Base-by-base conservation (phyloP, 176 grass and related monocot species). In the Microstegium vimineum region DNA sequence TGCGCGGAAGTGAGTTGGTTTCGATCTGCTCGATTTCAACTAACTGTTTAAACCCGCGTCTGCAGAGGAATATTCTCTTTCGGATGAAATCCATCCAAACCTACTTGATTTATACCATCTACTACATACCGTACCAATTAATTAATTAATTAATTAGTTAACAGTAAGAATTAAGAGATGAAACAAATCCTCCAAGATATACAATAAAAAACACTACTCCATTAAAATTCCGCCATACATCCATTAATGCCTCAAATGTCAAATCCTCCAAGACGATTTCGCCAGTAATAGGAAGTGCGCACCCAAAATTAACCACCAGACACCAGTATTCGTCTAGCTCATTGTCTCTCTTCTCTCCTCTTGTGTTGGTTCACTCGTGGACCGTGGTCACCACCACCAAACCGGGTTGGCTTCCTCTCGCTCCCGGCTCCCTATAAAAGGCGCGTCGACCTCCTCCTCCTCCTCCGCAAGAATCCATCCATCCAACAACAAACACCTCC, bases 401-500 rank as follows among this genome's bases (percentile, higher is more conserved):
- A 11, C 42, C 42, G 41, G 17, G 38, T 8, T 16, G 23, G 26
- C 20, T 36, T 46, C 56, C 23, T 3, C 59, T 11, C 22, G n/a
- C 56, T 59, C n/a, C 22, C 9, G 8, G 22, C 22, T 10, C 25
- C 34, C 77, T 86, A 86, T 81, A 81, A 81, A 86, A 28, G 43
- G 8, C n/a, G n/a, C 54, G 9, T 8, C 54, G 54, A n/a, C 54
- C 20, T 10, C 32, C 25, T 41, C 74, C 42, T 25, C 33, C 60
- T 38, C 69, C 77, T 74, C 61, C 77, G 25, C 46, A 73, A 72
- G 56, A 73, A 80, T 51, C 57, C 84, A 25, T 52, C 70, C 17
- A 73, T 17, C 46, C 28, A 51, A 62, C 64, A 47, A 28, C 25
- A n/a, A 25, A 34, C 56, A 28, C 57, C 57, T 47, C n/a, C n/a